Evolutionary conservation across 1,284 basidiomycete genomes (phyloP), one percentile per base, ranked within the genome.

Genomic region (Malassezia globosa): DNA sequence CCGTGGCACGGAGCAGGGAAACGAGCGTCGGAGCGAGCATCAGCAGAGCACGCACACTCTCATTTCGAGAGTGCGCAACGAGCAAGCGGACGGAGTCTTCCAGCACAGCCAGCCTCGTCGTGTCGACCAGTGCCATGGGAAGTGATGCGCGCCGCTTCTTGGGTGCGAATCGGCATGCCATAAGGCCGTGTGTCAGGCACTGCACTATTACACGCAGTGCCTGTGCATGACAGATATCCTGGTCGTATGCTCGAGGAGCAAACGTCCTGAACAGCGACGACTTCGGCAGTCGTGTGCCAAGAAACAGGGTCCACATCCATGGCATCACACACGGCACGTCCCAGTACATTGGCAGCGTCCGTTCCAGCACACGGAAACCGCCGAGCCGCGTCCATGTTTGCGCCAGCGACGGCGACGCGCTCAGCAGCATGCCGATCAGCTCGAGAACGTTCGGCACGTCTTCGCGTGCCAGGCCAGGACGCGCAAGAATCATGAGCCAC

Each of bases 291-390:
- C 29, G 72, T 71, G 44, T 81, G 73, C 47, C 82, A 73, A 21
- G 76, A 73, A 37, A 84, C 75, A 29, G 86, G 72, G 7, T 74
- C 74, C 13, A 88, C 73, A 26, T 84, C 74, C 50, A 81, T 77
- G 22, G 76, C 75, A 13, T 78, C 4, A 82, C 76, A 18, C 74
- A 58, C 0, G 84, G 72, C 1, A 81, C 75, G 1, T 84, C 82
- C 22, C 77, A 76, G 16, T 82, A 78, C 5, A 83, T 81, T 2
- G 87, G 78, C 21, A 87, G 76, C 5, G 88, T 75, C 14, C 87
- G 75, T 45, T 77, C 78, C 24, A 87, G 80, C 3, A 85, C 80
- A 7, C 82, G 79, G 29, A 84, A 73, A 0, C 86, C 85, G 1
- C 87, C 77, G 0, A 79, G 29, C 4, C 41, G 41, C 2, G 22